Conservation (phyloP, 495 filamentous ascomycete genomes). For the Hyaloscypha finlandica region DNA sequence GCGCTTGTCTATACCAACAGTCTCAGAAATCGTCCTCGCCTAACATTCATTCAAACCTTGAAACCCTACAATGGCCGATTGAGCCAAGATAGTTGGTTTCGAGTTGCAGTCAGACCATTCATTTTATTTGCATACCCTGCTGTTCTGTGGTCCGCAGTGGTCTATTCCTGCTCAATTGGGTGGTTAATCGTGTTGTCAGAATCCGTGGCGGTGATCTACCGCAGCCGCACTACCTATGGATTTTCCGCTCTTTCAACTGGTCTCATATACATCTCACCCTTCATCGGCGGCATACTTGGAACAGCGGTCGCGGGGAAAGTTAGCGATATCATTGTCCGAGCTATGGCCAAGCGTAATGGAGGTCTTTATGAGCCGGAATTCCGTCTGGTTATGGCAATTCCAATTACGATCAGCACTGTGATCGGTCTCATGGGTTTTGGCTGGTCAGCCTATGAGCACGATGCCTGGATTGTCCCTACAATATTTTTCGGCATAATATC, state of each 20-base stretch:
- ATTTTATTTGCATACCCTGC: constrained; percentile 85
- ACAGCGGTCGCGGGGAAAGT: constrained; percentile 89
- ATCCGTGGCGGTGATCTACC: constrained; percentile 76
- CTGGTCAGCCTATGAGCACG: constrained; percentile 75
- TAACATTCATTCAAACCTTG: constrained; percentile 71
- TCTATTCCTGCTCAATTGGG: constrained; percentile 88
- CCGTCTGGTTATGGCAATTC: constrained; percentile 86
- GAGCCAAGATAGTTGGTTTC: constrained; percentile 74
- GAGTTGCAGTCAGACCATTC: constrained; percentile 75
- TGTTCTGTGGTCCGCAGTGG: constrained; percentile 84
- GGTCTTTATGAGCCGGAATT: constrained; percentile 97
- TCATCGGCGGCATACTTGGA: constrained; percentile 85
- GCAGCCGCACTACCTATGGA: constrained; percentile 63
- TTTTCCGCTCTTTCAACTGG: constrained; percentile 81
- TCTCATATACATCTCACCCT: constrained; percentile 86
- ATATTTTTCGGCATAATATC: constrained; percentile 91
- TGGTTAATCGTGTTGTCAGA: constrained; percentile 97
- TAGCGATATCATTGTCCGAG: constrained; percentile 79
- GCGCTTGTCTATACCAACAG: constrained; percentile 55
- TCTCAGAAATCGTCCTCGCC: constrained; percentile 58
- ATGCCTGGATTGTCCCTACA: constrained; percentile 89
- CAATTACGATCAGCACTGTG: constrained; percentile 75
- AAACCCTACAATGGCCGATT: constrained; percentile 77
- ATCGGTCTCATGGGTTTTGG: constrained; percentile 93
- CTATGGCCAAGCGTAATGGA: constrained; percentile 80